Conservation (phyloP, 306 rosid species). For the Senna tora region DNA sequence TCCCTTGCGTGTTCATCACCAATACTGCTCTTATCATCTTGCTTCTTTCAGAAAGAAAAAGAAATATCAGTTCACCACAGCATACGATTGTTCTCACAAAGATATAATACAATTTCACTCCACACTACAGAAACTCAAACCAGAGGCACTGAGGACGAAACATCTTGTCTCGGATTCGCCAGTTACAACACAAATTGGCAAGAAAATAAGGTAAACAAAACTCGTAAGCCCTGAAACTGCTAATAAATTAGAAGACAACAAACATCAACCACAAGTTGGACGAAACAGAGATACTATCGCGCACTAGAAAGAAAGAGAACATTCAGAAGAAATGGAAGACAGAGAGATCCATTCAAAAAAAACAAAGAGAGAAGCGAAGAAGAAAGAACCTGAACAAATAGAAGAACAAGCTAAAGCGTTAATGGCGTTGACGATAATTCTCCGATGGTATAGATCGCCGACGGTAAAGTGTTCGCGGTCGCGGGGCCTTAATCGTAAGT, state of each 20-base stretch:
- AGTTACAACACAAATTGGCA: neutral
- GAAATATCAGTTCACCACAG: neutral
- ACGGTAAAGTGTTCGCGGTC: neutral
- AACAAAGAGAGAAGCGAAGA: neutral
- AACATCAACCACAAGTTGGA: neutral
- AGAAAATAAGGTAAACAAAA: neutral
- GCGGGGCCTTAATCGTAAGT: neutral
- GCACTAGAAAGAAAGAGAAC: neutral
- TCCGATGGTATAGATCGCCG: conserved; percentile 27
- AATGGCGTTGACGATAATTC: conserved; percentile 18
- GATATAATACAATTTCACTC: conserved; percentile 13
- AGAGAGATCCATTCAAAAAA: neutral
- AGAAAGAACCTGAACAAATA: neutral
- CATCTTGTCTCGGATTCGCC: neutral
- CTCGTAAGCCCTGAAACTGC: neutral
- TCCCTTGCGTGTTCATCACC: conserved; percentile 91
- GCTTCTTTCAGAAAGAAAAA: conserved; percentile 24
- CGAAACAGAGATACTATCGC: neutral
- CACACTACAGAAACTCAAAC: conserved; percentile 2
- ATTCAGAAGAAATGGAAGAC: neutral
- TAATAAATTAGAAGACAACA: neutral
- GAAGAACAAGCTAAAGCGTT: neutral
- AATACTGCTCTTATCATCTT: conserved; percentile 84
- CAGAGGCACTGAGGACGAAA: neutral
- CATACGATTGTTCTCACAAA: neutral